These are phyloP conservation scores for Fermentozyma sake DNA, from an alignment of 1,139 yeast genomes.

Conservation along the genomic window DNA sequence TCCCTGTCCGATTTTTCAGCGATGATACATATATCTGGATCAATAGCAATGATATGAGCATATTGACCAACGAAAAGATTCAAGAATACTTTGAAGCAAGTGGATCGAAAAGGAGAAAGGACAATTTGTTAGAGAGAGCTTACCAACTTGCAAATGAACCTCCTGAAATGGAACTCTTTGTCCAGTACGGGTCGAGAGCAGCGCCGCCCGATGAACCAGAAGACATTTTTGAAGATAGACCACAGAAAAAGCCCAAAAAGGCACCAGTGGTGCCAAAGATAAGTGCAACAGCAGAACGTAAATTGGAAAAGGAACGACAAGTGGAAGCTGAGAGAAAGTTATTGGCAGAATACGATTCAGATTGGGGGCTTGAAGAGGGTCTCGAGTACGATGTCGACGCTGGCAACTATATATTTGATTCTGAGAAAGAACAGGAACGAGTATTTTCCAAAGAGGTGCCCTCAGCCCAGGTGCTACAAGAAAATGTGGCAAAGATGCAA, in stretches of 20 bases:
- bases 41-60: conserved; percentile 38
- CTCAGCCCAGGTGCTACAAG: conserved; percentile 15
- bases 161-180: conserved; percentile 41
- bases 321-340: conserved; percentile 16
- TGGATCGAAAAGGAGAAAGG: conserved; percentile 28
- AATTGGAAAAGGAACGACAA: conserved; percentile 18
- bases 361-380: conserved; percentile 41
- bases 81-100: conserved; percentile 20
- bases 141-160: conserved; percentile 39
- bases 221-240: conserved; percentile 13
- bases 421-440: conserved; percentile 24
- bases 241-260: conserved; percentile 9
- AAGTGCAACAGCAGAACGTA: conserved; percentile 9
- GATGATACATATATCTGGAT: conserved; percentile 70
- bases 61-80: conserved; percentile 23
- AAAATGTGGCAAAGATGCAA: conserved; percentile 13
- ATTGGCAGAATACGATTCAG: conserved; percentile 31
- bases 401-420: conserved; percentile 36
- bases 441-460: conserved; percentile 24
- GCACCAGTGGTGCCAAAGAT: conserved; percentile 5
- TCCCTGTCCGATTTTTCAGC: conserved; percentile 57
- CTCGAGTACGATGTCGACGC: conserved; percentile 14
- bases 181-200: conserved; percentile 40
- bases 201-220: conserved; percentile 19
- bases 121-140: conserved; percentile 34